Conservation (phyloP, 73 alveolate genomes). For the Diophrys sp. region DNA sequence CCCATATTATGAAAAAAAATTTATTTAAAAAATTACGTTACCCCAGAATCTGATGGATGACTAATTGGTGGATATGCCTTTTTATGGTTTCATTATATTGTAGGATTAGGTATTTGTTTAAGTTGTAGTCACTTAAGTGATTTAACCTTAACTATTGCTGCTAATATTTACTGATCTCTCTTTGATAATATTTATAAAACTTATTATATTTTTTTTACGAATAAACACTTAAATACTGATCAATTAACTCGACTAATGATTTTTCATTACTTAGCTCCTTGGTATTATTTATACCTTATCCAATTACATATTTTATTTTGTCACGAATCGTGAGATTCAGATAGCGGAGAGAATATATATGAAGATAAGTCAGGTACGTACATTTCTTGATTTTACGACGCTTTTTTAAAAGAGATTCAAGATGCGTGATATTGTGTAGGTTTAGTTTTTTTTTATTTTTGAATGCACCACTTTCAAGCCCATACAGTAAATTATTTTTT, state of each 20-base stretch:
- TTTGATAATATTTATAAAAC: conserved; percentile 35
- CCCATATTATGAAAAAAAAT: conserved; percentile 32
- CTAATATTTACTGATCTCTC: conserved; percentile 30
- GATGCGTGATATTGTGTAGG: conserved; percentile 42
- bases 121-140: conserved; percentile 46
- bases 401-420: conserved; percentile 44
- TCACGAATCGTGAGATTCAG: conserved; percentile 51
- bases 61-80: conserved; percentile 44
- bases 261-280: conserved; percentile 36
- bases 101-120: conserved; percentile 42
- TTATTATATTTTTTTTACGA: conserved; percentile 31
- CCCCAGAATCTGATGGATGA: conserved; percentile 47
- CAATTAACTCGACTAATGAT: conserved; percentile 29
- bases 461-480: conserved; percentile 20
- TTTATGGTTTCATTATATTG: conserved; percentile 41
- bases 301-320: conserved; percentile 39
- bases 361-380: conserved; percentile 48
- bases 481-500: conserved; percentile 27
- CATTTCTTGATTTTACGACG: conserved; percentile 44
- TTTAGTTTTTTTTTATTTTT: conserved; percentile 23
- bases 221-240: conserved; percentile 36
- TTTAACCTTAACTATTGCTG: conserved; percentile 36
- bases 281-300: conserved; percentile 25
- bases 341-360: conserved; percentile 38
- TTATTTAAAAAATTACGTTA: conserved; percentile 26